Conservation (phyloP, 2,329 filamentous ascomycete species). For the Ascochyta fabae region DNA sequence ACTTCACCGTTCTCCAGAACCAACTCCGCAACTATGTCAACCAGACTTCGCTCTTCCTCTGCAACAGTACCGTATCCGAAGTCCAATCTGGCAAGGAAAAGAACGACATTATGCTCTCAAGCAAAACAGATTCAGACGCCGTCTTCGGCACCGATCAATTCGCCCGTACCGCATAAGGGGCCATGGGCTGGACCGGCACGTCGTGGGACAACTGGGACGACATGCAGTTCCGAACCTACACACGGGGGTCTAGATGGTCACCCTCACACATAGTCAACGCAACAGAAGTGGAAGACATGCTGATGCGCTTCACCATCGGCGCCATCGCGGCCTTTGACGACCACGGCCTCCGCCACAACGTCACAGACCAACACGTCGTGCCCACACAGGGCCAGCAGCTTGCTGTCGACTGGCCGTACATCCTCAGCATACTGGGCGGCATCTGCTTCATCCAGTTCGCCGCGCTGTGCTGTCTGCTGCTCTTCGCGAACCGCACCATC, state of each 20-base stretch:
- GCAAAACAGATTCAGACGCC: slow-evolving; percentile 19
- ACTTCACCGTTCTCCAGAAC: slow-evolving; percentile 41
- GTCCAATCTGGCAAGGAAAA: slow-evolving; percentile 17
- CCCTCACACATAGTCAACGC: slow-evolving; percentile 19
- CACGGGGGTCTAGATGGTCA: slow-evolving; percentile 31
- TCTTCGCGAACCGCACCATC: slow-evolving; percentile 37
- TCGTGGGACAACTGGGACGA: slow-evolving; percentile 17
- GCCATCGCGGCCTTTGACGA: slow-evolving; percentile 40
- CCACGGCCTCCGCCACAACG: slow-evolving; percentile 29
- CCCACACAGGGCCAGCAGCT: slow-evolving; percentile 34
- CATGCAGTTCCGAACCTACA: slow-evolving; percentile 28
- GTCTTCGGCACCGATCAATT: slow-evolving; percentile 39
- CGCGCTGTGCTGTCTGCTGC: slow-evolving; percentile 29
- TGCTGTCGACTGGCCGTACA: slow-evolving; percentile 35
- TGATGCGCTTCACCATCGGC: slow-evolving; percentile 34
- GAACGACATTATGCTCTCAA: slow-evolving; percentile 29
- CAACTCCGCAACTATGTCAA: slow-evolving; percentile 11
- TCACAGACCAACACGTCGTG: slow-evolving; percentile 23
- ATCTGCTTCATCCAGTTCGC: slow-evolving; percentile 34
- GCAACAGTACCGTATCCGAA: slow-evolving; percentile 32
- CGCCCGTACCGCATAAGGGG: slow-evolving; percentile 38
- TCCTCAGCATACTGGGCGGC: slow-evolving; percentile 29
- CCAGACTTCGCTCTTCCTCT: slow-evolving; percentile 33
- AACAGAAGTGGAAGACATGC: slow-evolving; percentile 25
- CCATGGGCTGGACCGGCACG: slow-evolving; percentile 43